Evolutionary conservation across 2,329 filamentous ascomycete genomes (phyloP), one percentile per base, ranked within the genome.

Genomic region (Colletotrichum sp.): DNA sequence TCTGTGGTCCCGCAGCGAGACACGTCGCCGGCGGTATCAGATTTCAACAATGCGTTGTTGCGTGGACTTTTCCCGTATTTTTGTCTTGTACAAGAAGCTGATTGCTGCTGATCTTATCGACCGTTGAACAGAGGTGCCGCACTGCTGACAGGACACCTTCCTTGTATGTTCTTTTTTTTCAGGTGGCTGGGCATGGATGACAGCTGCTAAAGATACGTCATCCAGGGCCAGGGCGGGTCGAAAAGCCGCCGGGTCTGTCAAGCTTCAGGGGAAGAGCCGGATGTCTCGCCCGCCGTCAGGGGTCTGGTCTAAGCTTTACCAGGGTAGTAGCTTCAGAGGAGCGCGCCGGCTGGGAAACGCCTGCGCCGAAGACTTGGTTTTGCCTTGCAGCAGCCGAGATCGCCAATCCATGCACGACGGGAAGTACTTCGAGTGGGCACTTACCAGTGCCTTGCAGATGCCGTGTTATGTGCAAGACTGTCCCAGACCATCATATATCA

Each of bases 1-100:
- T 69, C 74, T 64, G 74, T 73, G 70, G 36, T 67, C 70, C 64
- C 39, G 70, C 65, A 76, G 70, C 48, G 64, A 69, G 65, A 76
- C 59, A 76, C 70, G 36, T 74, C 44, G 39, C 28, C 22, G 27
- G 22, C 36, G 73, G 27, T 64, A 68, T 68, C 69, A 36, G 69
- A 34, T 68, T 60, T 25, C 61, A 32, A 68, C 57, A 72, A 68
- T 64, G 55, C 70, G 28, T 66, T 72, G 25, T 61, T 39, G 36
- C 22, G 22, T 5, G 27, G 13, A 12, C 19, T 22, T 64, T 15
- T 71, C 19, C 27, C 12, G 22, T 16, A 28, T 30, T 67, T 25
- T 60, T 66, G 9, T 44, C 39, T 61, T 48, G 36, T 7, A 28
- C 36, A 36, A 52, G 19, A 34, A 27, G 22, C 28, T 52, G 25